Evolutionary conservation across 2,329 filamentous ascomycete genomes (phyloP).

Genomic region (Cryphonectria carpinicola): DNA sequence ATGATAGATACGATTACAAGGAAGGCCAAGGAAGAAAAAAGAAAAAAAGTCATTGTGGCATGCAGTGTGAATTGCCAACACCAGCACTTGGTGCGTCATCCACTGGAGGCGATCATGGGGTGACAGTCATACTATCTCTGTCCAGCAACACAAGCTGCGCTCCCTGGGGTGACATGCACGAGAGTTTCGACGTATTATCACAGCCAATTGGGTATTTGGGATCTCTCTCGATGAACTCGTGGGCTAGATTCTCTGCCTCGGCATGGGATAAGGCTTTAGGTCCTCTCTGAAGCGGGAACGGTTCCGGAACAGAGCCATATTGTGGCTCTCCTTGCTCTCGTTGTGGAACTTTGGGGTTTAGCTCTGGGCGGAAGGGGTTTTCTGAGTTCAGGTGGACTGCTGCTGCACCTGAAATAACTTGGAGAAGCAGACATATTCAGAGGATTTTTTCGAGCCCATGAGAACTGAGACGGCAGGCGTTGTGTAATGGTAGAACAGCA

Average conservation of each 20-base stretch:
- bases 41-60: neutral
- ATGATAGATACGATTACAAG: neutral
- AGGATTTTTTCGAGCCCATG: neutral
- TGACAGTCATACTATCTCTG: neutral
- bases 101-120: too few species aligned
- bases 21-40: neutral
- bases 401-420: neutral
- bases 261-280: neutral
- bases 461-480: neutral
- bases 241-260: neutral
- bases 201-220: neutral
- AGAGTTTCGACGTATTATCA: neutral
- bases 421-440: neutral
- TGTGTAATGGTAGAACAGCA: neutral
- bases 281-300: neutral
- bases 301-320: too few species aligned
- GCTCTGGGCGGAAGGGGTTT: too few species aligned
- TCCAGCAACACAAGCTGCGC: neutral
- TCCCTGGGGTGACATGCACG: neutral
- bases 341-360: neutral
- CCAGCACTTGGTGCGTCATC: neutral
- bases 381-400: neutral
- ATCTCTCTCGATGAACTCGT: neutral
- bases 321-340: neutral
- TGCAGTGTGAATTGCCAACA: neutral